Evolutionary conservation across 352 stramenopile genomes (phyloP).

Genomic region (Pseudoperonospora humuli): DNA sequence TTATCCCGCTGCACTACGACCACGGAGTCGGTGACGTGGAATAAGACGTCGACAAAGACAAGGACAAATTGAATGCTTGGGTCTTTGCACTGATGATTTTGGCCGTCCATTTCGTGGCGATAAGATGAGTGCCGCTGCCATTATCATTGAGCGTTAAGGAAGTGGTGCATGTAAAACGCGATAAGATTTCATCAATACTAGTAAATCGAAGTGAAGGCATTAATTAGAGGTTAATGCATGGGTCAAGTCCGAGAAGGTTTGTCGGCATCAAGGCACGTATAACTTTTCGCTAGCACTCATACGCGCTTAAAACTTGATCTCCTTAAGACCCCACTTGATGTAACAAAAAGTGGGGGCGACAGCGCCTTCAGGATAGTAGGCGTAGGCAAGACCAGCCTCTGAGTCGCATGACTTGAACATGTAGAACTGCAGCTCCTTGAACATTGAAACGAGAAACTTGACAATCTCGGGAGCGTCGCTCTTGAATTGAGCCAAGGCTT

Average conservation of each 20-base stretch:
- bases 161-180: neutral
- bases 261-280: neutral
- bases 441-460: conserved; percentile 56
- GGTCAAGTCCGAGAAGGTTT: conserved; percentile 13
- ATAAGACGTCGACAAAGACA: conserved; percentile 24
- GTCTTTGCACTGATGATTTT: conserved; percentile 49
- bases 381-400: conserved; percentile 52
- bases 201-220: neutral
- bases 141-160: conserved; percentile 32
- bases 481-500: conserved; percentile 45
- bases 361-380: conserved; percentile 55
- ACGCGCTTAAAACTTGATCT: conserved; percentile 59
- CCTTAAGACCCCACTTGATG: conserved; percentile 67
- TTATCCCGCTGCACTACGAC: conserved; percentile 81
- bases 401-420: conserved; percentile 62
- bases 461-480: conserved; percentile 55
- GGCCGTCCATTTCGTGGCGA: conserved; percentile 33
- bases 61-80: conserved; percentile 35
- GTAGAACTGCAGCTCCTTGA: conserved; percentile 64
- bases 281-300: conserved; percentile 10
- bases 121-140: conserved; percentile 43
- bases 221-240: conserved; percentile 26
- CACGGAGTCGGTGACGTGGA: conserved; percentile 51
- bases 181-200: too few relatives aligned
- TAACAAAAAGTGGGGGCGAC: conserved; percentile 47